Evolutionary conservation across 306 rosid genomes (phyloP), one percentile per base, ranked within the genome.

Genomic region (Inga laurina): DNA sequence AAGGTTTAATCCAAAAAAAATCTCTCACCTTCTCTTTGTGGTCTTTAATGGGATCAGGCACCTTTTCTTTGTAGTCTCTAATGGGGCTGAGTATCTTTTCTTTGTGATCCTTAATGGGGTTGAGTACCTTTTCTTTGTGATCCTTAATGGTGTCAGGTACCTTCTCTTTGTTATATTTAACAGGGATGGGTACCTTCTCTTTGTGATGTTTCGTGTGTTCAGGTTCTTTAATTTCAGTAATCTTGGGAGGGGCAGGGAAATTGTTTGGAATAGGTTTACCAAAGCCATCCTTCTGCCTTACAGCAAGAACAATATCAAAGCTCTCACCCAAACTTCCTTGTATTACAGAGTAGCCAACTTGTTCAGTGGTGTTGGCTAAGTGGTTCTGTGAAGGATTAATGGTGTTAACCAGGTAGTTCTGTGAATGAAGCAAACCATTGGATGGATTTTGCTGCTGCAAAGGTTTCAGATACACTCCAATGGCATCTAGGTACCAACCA

Each of bases 401-500:
- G 21, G 84, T 84, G 81, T 79, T 85, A 39, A 83, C 51, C 18
- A 75, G 16, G 79, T 83, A 64, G 82, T 22, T 88, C 67, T 85
- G 91, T 72, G 93, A 45, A 13, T 81, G 75, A 54, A 81, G 52
- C 86, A 82, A 51, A 66, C 87, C 39, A 75, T 83, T 90, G 45
- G 89, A 72, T 18, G 85, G 90, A 1, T 84, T 84, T 84, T 84
- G 87, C 48, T 75, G 84, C 65, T 82, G 86, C 84, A 84, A 32
- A 16, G 97, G 89, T 77, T 87, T 86, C 41, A 92, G 39, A 72
- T 96, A 79, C 56, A 88, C 98, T 74, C 98, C 98, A 74, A 96
- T 94, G 54, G 99, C 87, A 84, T 94, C 98, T 62, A 96, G 51
- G 87, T 84, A 87, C 98, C 93, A 90, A 57, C 94, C 91, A 57